Percentiles rank a stretch among this genome's conserved stretches.
These are phyloP conservation scores for Botrytis porri DNA, from an alignment of 2,329 filamentous ascomycete species.

Conservation along the genomic window DNA sequence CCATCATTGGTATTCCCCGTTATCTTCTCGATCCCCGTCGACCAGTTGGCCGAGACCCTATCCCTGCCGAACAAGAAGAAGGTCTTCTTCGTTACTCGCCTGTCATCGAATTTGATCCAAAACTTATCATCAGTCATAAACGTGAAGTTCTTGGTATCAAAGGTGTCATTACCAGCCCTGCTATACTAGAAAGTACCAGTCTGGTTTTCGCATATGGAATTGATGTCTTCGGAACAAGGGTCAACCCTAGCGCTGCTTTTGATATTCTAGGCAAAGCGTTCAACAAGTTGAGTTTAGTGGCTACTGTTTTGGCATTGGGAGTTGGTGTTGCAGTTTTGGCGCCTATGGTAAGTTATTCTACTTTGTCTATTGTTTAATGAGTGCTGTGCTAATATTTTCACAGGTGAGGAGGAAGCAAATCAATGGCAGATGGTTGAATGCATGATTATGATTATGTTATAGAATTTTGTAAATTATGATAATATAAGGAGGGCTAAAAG, in stretches of 20 bases:
- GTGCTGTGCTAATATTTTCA: constrained; percentile 38
- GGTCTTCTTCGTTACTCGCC: constrained; percentile 75
- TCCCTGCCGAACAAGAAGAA: constrained; percentile 75
- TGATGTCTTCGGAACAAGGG: constrained; percentile 82
- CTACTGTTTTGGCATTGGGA: constrained; percentile 77
- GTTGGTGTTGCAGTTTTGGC: constrained; percentile 74
- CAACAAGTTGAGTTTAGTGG: constrained; percentile 80
- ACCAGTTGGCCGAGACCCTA: constrained; percentile 81
- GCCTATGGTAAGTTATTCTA: constrained; percentile 69
- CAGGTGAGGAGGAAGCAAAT: constrained; percentile 66
- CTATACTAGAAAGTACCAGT: constrained; percentile 86
- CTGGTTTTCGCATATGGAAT: constrained; percentile 83
- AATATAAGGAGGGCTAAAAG: not conserved
- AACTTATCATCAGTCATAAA: constrained; percentile 75
- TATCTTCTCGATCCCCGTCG: constrained; percentile 79
- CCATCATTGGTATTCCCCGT: constrained; percentile 77
- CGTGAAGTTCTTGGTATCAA: constrained; percentile 76
- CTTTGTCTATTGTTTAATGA: not conserved
- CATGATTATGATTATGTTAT: constrained; percentile 28
- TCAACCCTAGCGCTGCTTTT: constrained; percentile 85
- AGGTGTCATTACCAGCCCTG: constrained; percentile 70
- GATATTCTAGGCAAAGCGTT: constrained; percentile 93
- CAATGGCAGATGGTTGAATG: constrained; percentile 56
- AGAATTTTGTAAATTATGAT: constrained; percentile 17
- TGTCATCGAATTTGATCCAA: constrained; percentile 77